A percentile compares a stretch with the other conserved stretches of the same genome.
phyloP scores from a whole-genome alignment of 345 rosid species.

The Kandelia obovata region DNA sequence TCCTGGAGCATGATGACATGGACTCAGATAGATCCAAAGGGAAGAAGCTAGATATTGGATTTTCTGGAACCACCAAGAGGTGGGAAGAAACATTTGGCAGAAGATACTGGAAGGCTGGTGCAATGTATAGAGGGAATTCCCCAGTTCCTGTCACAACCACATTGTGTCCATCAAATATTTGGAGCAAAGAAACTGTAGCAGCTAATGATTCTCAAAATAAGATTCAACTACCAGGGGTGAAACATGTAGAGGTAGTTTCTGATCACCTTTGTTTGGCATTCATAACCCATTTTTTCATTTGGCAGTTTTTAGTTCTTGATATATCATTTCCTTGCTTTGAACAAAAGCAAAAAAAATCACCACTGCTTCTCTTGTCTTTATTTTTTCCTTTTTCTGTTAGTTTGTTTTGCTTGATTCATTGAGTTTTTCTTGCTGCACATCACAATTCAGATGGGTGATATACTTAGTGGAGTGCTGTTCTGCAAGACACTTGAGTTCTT shows the following conservation, averaged over 20 bases:
- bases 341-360: no score
- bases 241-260: slow-evolving; percentile 61
- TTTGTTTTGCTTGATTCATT: no score
- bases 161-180: slow-evolving; percentile 37
- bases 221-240: slow-evolving; percentile 47
- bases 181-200: slow-evolving; percentile 31
- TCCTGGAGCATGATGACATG: slow-evolving; percentile 89
- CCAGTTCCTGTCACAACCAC: slow-evolving; percentile 61
- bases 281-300: no score
- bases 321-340: no score
- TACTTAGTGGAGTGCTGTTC: no score
- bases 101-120: slow-evolving; percentile 92
- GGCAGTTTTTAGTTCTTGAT: no score
- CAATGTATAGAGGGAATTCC: slow-evolving; percentile 74
- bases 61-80: slow-evolving; percentile 71
- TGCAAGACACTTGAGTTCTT: no score
- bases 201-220: slow-evolving; percentile 23
- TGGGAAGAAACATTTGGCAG: slow-evolving; percentile 83
- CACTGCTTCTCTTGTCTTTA: no score
- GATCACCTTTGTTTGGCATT: no score
- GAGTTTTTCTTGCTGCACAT: no score
- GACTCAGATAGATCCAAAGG: slow-evolving; percentile 91
- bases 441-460: no score
- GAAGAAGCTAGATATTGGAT: slow-evolving; percentile 77
- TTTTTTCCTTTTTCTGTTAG: no score